Evolutionary conservation across 1,284 basidiomycete species (phyloP), one percentile per base, ranked within the genome.

Genomic region (Rhodotorula sp.): DNA sequence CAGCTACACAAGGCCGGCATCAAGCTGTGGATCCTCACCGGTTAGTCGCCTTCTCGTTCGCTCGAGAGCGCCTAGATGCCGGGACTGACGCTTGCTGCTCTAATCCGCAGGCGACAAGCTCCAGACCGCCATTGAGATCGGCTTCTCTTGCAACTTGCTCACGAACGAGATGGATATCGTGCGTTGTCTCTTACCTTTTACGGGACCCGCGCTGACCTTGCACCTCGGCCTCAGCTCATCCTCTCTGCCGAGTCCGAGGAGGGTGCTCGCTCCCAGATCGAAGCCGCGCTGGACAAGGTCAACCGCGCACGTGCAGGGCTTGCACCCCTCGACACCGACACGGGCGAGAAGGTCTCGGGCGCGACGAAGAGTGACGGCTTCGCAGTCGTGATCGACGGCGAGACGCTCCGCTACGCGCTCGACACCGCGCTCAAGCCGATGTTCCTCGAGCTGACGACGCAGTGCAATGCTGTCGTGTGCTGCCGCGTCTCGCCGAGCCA

Each of bases 61-160:
- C 44, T 13, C 27, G 37, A 36, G 12, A 9, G 25, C 25, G 36
- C 25, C 13, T 22, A 1, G 22, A 37, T 10, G 21, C 15, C 22
- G 25, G 13, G 29, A 29, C 32, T 54, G 29, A 34, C 53, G n/a
- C n/a, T 0, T 34, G n/a, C 27, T 2, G 0, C 37, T 7, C 32
- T 27, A 9, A 15, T 29, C 17, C 8, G 78, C 81, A 88, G 94
- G 94, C 61, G 95, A 98, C 84, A 98, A 98, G 83, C 86, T 97
- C 1, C 95, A 98, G 82, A 98, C 95, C 6, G 95, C 95, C 29
- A 97, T 98, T 80, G 95, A 98, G 81, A 98, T 98, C 71, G 90
- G 88, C 41, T 94, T 93, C 86, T 89, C 90, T 78, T 97, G 94
- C 83, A 96, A 96, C 80, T 84, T 97, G 22, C 86, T 97, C 73